phyloP scores from a whole-genome alignment of 2,329 filamentous ascomycete genomes.

The Moelleriella libera region DNA sequence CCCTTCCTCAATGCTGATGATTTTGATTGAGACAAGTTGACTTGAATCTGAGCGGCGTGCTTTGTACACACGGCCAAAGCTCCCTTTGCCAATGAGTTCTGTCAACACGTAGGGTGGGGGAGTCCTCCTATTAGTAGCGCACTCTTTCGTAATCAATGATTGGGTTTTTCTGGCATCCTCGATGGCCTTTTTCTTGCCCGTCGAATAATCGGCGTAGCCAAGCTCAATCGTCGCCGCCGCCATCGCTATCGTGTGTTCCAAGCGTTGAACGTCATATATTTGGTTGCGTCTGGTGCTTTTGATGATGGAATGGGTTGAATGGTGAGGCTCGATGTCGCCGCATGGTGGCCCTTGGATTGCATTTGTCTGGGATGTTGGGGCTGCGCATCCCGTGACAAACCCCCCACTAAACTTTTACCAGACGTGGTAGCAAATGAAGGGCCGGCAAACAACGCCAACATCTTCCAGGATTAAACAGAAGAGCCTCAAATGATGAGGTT shows the following conservation, averaged over 20 bases:
- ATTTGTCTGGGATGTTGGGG: too few relatives aligned
- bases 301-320: too few relatives aligned
- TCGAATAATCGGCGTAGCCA: slow-evolving; percentile 14
- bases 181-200: slow-evolving; percentile 39
- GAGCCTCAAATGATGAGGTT: too few relatives aligned
- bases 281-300: too few relatives aligned
- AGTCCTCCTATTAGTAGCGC: slow-evolving; percentile 40
- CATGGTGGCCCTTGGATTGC: too few relatives aligned
- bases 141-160: slow-evolving; percentile 43
- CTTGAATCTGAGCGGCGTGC: slow-evolving; percentile 27
- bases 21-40: slow-evolving; percentile 53
- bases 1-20: slow-evolving; percentile 61
- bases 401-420: too few relatives aligned
- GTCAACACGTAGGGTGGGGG: slow-evolving; percentile 50
- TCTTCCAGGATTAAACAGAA: too few relatives aligned
- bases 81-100: slow-evolving; percentile 61
- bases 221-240: background rate
- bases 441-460: too few relatives aligned
- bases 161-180: slow-evolving; percentile 60
- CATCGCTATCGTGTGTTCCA: background rate
- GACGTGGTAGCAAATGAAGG: too few relatives aligned
- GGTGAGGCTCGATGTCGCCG: too few relatives aligned
- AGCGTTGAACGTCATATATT: too few relatives aligned
- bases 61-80: slow-evolving; percentile 63
- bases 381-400: too few relatives aligned